Percentiles rank a stretch among this genome's conserved stretches.
phyloP scores from a whole-genome alignment of 73 alveolate species.

The Loxodes magnus region DNA sequence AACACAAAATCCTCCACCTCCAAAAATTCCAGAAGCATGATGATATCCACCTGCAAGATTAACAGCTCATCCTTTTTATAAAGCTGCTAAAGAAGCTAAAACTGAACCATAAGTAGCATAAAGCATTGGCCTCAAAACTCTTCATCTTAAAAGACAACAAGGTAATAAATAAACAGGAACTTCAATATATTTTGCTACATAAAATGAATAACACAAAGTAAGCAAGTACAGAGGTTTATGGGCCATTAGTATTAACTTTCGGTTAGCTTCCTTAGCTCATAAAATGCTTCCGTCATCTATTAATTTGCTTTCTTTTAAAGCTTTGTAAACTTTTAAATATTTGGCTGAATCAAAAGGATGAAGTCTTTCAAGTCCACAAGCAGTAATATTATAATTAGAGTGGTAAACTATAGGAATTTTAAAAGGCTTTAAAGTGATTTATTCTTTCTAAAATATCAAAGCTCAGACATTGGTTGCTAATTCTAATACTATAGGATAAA shows the following conservation, averaged over 20 bases:
- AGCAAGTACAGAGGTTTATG: constrained; percentile 35
- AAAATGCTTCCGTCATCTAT: constrained; percentile 14
- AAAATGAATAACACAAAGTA: constrained; percentile 30
- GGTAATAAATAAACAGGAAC: constrained; percentile 65
- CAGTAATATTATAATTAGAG: constrained; percentile 49
- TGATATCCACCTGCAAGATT: constrained; percentile 85
- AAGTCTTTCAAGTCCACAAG: constrained; percentile 64
- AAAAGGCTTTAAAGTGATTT: not conserved
- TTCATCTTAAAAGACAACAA: constrained; percentile 44
- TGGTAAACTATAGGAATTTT: constrained; percentile 52
- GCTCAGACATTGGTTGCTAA: not conserved
- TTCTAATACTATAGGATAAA: constrained; percentile 27
- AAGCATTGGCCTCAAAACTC: constrained; percentile 68
- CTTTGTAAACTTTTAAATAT: constrained; percentile 42
- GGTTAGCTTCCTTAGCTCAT: constrained; percentile 26
- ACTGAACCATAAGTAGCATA: constrained; percentile 66
- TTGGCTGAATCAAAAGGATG: constrained; percentile 83
- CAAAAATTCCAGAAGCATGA: constrained; percentile 47
- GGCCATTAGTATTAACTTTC: constrained; percentile 38
- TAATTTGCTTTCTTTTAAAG: constrained; percentile 17
- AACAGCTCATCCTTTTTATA: constrained; percentile 56
- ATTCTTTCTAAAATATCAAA: not conserved
- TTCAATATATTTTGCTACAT: constrained; percentile 44
- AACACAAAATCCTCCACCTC: constrained; percentile 81
- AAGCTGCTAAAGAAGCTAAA: constrained; percentile 47